These are phyloP conservation scores for Dichotomopilus funicola DNA, from an alignment of 2,329 filamentous ascomycete species.

Conservation along the genomic window DNA sequence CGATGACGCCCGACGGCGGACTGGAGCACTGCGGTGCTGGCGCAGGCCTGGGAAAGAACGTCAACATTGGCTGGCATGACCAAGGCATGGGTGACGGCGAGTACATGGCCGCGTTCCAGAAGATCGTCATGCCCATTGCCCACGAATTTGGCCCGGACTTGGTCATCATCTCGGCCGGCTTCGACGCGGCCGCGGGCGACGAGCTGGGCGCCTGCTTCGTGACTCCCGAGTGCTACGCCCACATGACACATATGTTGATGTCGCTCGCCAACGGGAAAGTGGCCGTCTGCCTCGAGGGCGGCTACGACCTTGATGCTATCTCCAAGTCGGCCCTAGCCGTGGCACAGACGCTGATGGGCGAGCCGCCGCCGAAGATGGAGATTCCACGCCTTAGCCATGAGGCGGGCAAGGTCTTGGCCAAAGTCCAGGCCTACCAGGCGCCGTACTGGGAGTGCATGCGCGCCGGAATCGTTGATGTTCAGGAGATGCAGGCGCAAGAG, in stretches of 20 bases:
- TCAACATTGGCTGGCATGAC: constrained; percentile 61
- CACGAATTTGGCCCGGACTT: constrained; percentile 90
- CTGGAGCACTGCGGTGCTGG: constrained; percentile 53
- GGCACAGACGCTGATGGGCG: constrained; percentile 88
- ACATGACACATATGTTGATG: constrained; percentile 99
- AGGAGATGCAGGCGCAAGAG: constrained; percentile 44
- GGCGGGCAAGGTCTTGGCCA: constrained; percentile 49
- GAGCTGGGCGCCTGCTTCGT: constrained; percentile 90
- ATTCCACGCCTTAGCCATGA: constrained; percentile 52
- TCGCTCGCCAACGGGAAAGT: constrained; percentile 83
- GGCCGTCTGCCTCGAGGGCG: constrained; percentile 88
- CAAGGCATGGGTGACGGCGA: constrained; percentile 91
- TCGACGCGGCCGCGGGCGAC: constrained; percentile 91
- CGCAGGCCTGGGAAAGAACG: constrained; percentile 52
- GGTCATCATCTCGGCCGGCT: constrained; percentile 91
- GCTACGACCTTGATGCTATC: constrained; percentile 90
- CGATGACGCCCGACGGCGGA: constrained; percentile 53
- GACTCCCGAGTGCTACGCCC: constrained; percentile 82
- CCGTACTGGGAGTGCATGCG: constrained; percentile 86
- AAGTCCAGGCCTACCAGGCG: constrained; percentile 55
- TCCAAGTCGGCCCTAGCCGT: constrained; percentile 89
- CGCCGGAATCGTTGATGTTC: constrained; percentile 53
- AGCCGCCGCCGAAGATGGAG: constrained; percentile 64
- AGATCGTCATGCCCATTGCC: constrained; percentile 93
- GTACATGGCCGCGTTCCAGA: constrained; percentile 93